phyloP scores from a whole-genome alignment of 2,329 filamentous ascomycete species.

The Colletotrichum tropicicola region DNA sequence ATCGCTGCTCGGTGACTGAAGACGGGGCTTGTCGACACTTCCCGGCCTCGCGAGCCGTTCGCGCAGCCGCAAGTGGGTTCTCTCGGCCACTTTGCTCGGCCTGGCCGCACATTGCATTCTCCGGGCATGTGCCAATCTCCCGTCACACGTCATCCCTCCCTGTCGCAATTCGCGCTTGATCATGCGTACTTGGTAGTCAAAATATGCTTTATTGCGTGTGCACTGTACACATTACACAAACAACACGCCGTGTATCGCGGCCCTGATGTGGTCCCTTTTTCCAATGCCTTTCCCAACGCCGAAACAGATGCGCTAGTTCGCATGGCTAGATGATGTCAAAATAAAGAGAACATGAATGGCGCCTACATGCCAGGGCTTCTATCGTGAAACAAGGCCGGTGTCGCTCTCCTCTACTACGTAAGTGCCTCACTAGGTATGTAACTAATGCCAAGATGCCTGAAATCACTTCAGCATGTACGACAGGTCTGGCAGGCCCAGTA shows the following conservation, averaged over 20 bases:
- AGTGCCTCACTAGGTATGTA: not conserved
- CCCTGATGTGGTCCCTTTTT: not conserved
- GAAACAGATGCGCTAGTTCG: conserved; percentile 4
- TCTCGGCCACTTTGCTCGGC: not conserved
- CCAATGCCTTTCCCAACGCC: conserved; percentile 12
- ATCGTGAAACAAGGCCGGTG: not conserved
- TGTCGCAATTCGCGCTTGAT: not conserved
- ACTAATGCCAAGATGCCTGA: not conserved
- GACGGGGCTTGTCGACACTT: not conserved
- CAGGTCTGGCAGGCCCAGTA: conserved; percentile 51
- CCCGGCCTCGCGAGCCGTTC: not conserved
- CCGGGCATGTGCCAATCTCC: not conserved
- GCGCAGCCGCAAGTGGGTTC: not conserved
- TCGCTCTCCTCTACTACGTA: not conserved
- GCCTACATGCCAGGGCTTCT: not conserved
- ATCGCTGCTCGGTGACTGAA: conserved; percentile 14
- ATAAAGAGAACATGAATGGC: conserved; percentile 1
- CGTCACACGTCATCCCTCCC: not conserved
- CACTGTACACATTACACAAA: no score
- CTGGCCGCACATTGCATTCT: conserved; percentile 5
- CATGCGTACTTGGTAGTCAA: not conserved
- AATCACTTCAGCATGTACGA: conserved; percentile 54
- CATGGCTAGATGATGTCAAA: conserved; percentile 1
- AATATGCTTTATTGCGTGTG: no score
- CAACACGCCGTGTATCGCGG: not conserved